These are phyloP conservation scores for Neurospora africana DNA, from an alignment of 495 filamentous ascomycete genomes.

Conservation along the genomic window DNA sequence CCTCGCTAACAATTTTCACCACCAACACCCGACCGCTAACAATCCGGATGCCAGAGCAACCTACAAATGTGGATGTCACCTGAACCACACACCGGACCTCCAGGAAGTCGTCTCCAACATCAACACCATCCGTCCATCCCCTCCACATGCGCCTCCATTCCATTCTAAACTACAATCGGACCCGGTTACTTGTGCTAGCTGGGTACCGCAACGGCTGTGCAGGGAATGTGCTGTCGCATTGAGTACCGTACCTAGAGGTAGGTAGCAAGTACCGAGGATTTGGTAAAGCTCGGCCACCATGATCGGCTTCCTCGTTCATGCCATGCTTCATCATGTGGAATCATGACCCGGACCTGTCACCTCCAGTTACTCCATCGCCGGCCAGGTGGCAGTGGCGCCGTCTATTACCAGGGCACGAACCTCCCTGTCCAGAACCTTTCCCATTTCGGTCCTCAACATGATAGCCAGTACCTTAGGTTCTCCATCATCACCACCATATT, in stretches of 20 bases:
- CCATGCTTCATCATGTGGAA: neutral
- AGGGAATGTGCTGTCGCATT: neutral
- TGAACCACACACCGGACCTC: neutral
- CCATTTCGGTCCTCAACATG: neutral
- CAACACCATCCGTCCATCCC: neutral
- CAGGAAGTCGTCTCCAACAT: neutral
- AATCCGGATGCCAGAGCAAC: no score
- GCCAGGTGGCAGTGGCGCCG: neutral
- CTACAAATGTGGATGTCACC: no score
- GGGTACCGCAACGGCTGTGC: neutral
- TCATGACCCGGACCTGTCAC: neutral
- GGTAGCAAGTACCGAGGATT: neutral
- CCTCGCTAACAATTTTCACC: neutral
- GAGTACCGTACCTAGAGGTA: no score
- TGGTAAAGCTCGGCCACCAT: neutral
- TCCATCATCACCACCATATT: neutral
- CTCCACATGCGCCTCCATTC: neutral
- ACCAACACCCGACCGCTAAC: neutral
- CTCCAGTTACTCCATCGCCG: neutral
- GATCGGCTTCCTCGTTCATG: neutral
- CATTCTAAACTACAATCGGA: neutral
- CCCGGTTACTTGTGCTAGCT: neutral
- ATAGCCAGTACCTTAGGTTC: neutral
- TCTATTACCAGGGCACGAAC: neutral
- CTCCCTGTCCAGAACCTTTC: neutral